Evolutionary conservation across 2,329 filamentous ascomycete species (phyloP).

Genomic region (Arthrobotrys conoides): DNA sequence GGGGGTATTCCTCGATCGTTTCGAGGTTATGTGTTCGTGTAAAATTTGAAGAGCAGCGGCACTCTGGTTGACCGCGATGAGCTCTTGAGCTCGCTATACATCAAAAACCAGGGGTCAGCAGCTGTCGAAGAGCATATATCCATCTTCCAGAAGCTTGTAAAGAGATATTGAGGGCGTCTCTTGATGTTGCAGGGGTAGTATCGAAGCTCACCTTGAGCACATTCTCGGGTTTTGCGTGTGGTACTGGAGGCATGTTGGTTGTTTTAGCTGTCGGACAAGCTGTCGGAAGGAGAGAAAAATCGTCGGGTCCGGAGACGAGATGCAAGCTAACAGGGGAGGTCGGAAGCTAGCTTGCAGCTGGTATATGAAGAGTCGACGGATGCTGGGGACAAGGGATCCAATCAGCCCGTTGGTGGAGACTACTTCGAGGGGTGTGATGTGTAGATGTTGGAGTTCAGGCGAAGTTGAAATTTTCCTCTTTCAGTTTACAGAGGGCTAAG

Average conservation of each 20-base stretch:
- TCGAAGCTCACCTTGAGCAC: constrained; percentile 80
- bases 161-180: neutral
- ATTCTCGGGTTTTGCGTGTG: constrained; percentile 98
- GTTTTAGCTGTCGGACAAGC: constrained; percentile 41
- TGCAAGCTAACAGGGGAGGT: constrained; percentile 44
- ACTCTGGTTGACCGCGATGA: constrained; percentile 96
- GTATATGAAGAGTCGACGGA: constrained; percentile 56
- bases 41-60: constrained; percentile 92
- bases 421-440: constrained; percentile 47
- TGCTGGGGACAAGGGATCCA: constrained; percentile 51
- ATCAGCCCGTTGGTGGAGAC: constrained; percentile 59
- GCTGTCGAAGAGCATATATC: constrained; percentile 38
- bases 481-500: constrained; percentile 51
- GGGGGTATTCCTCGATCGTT: constrained; percentile 93
- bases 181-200: constrained; percentile 2
- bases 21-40: constrained; percentile 99
- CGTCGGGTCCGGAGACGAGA: constrained; percentile 24
- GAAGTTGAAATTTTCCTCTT: constrained; percentile 57
- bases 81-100: constrained; percentile 86
- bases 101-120: constrained; percentile 53
- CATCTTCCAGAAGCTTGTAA: constrained; percentile 24
- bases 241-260: constrained; percentile 86
- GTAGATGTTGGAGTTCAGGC: constrained; percentile 34
- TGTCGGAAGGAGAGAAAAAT: constrained; percentile 42
- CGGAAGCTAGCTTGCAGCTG: constrained; percentile 43